Base-by-base conservation (phyloP, 306 rosid genomes). In the Lathyrus aphaca region DNA sequence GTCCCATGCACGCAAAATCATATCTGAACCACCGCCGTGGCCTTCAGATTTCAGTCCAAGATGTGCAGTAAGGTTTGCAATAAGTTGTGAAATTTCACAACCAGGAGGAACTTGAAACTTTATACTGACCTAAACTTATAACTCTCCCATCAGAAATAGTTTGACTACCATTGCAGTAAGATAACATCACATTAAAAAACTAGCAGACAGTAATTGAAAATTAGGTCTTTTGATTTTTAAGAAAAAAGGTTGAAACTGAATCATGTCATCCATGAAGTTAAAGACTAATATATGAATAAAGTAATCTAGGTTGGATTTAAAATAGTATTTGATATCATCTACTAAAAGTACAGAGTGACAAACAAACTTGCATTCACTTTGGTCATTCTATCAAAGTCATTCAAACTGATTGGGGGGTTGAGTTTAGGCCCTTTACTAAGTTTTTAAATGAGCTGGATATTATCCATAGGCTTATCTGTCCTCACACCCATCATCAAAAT, bases 1-100 rank as follows among this genome's bases (percentile, higher is more conserved):
- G 84, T 86, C 90, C 98, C 97, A 90, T 72, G 97, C 89, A 18
- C 91, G 96, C 81, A 90, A 69, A 44, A 73, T 64, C 90, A 86
- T 88, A 75, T 85, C 86, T 15, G 90, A 82, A 64, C 90, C 96
- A 77, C 86, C 87, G 32, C 81, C 84, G 51, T 29, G 50, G 76
- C 81, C 90, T 79, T 93, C 91, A 69, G 62, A 81, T 75, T 86
- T 88, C 64, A 78, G 70, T 59, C 98, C 98, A 64, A 93, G 91
- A 69, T 78, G 76, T 17, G 91, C 79, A 79, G 83, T 83, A 62
- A 93, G 82, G 73, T 78, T 85, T 58, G 90, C 89, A 74, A 93
- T 77, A 82, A 93, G 84, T 61, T 84, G 91, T 19, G 97, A 65
- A 55, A 79, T 67, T 70, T 93, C 96, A 88, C 96, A 84, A 10